Evolutionary conservation across 1,284 basidiomycete genomes (phyloP).

Genomic region (Paramarasmius palmivorus): DNA sequence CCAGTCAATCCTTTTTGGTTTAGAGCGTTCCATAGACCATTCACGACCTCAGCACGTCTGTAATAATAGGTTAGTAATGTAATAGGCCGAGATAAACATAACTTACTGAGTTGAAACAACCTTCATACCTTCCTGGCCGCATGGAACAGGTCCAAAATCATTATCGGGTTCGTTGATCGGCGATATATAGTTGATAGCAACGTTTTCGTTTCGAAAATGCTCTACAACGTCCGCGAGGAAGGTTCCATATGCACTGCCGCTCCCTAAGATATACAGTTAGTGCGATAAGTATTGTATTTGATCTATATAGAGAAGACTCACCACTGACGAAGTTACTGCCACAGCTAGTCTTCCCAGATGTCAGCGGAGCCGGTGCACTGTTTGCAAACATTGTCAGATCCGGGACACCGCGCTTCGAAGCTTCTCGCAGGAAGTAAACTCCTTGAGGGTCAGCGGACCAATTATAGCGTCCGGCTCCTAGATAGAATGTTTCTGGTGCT

Average conservation of each 20-base stretch:
- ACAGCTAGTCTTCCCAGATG: constrained; percentile 33
- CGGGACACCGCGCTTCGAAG: constrained; percentile 28
- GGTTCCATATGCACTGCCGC: constrained; percentile 33
- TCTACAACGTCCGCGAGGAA: constrained; percentile 35
- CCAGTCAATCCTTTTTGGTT: constrained; percentile 25
- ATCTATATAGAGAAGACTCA: constrained; percentile 9
- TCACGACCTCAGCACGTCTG: constrained; percentile 37
- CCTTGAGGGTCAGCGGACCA: constrained; percentile 40
- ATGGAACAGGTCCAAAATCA: constrained; percentile 31
- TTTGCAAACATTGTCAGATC: constrained; percentile 36
- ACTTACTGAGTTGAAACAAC: constrained; percentile 34
- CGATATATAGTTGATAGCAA: constrained; percentile 34
- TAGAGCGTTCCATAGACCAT: constrained; percentile 32
- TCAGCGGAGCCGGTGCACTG: constrained; percentile 35
- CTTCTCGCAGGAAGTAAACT: constrained; percentile 38
- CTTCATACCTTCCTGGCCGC: constrained; percentile 39
- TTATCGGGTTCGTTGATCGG: constrained; percentile 41
- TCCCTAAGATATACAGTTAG: constrained; percentile 22
- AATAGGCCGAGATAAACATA: not conserved
- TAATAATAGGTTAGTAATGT: not conserved
- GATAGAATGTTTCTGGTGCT: constrained; percentile 42
- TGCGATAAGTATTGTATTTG: not conserved
- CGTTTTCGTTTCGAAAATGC: constrained; percentile 33
- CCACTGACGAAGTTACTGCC: constrained; percentile 32
- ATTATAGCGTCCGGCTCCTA: constrained; percentile 39